Evolutionary conservation across 768 basidiomycete species (phyloP).

Genomic region (Cytidiella melzeri): DNA sequence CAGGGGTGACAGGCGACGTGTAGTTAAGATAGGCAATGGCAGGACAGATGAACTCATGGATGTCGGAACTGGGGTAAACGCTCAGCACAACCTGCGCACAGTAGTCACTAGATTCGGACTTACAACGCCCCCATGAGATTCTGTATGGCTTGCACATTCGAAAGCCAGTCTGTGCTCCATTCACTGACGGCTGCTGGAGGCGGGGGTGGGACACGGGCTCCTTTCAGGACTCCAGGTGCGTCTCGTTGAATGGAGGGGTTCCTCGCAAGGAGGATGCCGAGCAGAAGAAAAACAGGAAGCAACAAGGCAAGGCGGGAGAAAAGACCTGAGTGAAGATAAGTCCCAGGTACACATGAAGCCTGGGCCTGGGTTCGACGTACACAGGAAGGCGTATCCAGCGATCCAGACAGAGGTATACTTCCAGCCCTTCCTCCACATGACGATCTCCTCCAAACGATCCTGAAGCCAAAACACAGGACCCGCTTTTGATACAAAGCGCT

Average conservation of each 20-base stretch:
- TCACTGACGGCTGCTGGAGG: constrained; percentile 40
- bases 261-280: constrained; percentile 59
- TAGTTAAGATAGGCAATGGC: constrained; percentile 45
- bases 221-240: not conserved
- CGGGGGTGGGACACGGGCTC: constrained; percentile 23
- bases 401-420: constrained; percentile 70
- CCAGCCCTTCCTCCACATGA: constrained; percentile 79
- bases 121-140: constrained; percentile 85
- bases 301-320: constrained; percentile 69
- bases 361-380: too few species aligned
- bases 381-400: constrained; percentile 70
- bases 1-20: constrained; percentile 44
- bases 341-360: not conserved
- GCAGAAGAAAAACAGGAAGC: constrained; percentile 56
- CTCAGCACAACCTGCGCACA: not conserved
- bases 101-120: constrained; percentile 22
- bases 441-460: constrained; percentile 79
- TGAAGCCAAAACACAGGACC: constrained; percentile 88
- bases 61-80: constrained; percentile 49
- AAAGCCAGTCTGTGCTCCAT: constrained; percentile 74
- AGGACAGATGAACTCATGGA: constrained; percentile 47
- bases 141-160: constrained; percentile 85
- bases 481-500: constrained; percentile 67
- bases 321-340: constrained; percentile 45
- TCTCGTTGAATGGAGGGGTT: constrained; percentile 39